phyloP scores from a whole-genome alignment of 345 rosid genomes.

The Brassica carinata region DNA sequence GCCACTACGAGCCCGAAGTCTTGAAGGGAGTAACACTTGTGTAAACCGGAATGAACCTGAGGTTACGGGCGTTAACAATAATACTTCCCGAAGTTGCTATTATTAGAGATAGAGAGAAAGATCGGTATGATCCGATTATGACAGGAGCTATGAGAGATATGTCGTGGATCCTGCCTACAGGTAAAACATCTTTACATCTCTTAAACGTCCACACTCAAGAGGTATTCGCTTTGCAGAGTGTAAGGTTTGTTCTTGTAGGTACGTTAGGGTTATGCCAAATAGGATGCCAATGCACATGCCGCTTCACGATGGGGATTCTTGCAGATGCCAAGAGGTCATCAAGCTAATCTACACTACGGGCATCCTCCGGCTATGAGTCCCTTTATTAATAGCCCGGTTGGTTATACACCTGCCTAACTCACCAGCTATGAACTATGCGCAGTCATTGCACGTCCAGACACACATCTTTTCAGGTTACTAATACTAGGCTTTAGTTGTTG shows the following conservation, averaged over 20 bases:
- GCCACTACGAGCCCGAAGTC: slow-evolving; percentile 33
- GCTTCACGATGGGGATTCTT: slow-evolving; percentile 67
- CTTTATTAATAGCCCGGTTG: slow-evolving; percentile 50
- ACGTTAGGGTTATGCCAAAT: slow-evolving; percentile 72
- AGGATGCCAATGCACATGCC: slow-evolving; percentile 71
- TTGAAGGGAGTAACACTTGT: slow-evolving; percentile 45
- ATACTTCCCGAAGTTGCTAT: slow-evolving; percentile 80
- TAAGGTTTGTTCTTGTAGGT: slow-evolving; percentile 50
- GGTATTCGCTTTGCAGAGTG: too few species aligned
- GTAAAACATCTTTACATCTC: too few species aligned
- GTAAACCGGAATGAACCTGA: slow-evolving; percentile 61
- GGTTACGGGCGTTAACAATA: slow-evolving; percentile 42
- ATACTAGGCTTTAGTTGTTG: background rate
- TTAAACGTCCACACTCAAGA: too few species aligned
- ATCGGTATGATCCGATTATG: slow-evolving; percentile 91
- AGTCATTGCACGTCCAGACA: slow-evolving; percentile 67
- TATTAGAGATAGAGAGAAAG: slow-evolving; percentile 94
- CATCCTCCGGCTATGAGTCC: slow-evolving; percentile 63
- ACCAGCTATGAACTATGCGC: slow-evolving; percentile 70
- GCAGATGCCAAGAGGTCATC: slow-evolving; percentile 75
- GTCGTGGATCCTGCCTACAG: too few species aligned
- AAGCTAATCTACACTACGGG: slow-evolving; percentile 54
- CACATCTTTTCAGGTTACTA: slow-evolving; percentile 67
- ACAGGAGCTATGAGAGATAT: slow-evolving; percentile 48
- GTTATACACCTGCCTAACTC: slow-evolving; percentile 66